These are phyloP conservation scores for Phtheirospermum japonicum DNA, from an alignment of 257 asterid species.

Conservation along the genomic window DNA sequence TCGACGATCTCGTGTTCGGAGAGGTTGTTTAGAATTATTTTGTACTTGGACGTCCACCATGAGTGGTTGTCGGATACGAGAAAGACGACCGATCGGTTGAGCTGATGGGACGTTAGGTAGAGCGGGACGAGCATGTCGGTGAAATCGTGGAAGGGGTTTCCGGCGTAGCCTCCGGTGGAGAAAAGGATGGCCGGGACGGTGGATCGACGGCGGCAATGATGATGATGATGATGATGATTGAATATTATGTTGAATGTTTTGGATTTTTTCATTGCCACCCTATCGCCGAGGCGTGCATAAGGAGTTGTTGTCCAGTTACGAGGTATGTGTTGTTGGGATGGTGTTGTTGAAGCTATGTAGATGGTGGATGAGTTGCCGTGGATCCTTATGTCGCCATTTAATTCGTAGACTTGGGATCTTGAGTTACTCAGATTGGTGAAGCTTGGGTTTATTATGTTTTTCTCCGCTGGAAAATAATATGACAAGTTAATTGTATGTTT, in stretches of 20 bases:
- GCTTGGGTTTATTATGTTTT: not conserved
- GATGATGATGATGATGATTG: not conserved
- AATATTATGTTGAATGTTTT: not conserved
- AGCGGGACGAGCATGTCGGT: not conserved
- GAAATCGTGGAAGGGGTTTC: constrained; percentile 1
- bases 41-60: not conserved
- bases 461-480: not conserved
- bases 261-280: not conserved
- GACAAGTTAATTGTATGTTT: no score
- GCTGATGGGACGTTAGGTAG: not conserved
- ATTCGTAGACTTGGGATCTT: constrained; percentile 5
- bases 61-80: not conserved
- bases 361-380: constrained; percentile 4
- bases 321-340: not conserved
- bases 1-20: constrained; percentile 39
- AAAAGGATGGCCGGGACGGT: not conserved
- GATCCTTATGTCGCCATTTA: constrained; percentile 1
- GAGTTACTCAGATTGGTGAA: not conserved
- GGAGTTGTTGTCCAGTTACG: not conserved
- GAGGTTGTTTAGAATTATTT: not conserved
- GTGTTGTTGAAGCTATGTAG: not conserved
- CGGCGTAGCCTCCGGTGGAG: not conserved
- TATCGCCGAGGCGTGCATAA: not conserved
- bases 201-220: not conserved
- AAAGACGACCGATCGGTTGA: not conserved